Base-by-base conservation (phyloP, 305 asterid genomes). In the Rubia balearica region DNA sequence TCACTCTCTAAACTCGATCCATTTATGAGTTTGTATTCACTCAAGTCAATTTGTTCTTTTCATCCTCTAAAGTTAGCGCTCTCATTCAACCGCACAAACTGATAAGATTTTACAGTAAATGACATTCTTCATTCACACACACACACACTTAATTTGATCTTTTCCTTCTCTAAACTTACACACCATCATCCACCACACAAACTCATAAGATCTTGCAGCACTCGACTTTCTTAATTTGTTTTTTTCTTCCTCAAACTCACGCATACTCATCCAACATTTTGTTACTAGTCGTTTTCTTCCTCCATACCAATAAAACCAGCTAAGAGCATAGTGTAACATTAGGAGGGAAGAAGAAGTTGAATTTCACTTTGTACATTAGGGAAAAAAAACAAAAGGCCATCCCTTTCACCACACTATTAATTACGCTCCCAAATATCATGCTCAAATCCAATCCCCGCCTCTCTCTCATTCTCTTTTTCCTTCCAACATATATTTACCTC, bases 381-480 rank as follows among this genome's bases (percentile, higher is more conserved):
- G n/a, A 62, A 0, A 19, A 65, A 63, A 46, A 73, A 67, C 43
- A 77, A 66, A 78, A 71, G 43, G 76, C 80, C 84, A 70, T 83
- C 81, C 77, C 84, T 78, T 74, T 82, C 85, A 56, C 74, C 61
- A 38, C 72, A 64, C 72, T 17, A 76, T 69, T 53, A 77, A 56
- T 70, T 65, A 65, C 80, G 61, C 76, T 73, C 75, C 72, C 73
- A 63, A 78, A 79, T 70, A 67, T 41, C 68, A 70, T 67, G 75
- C 79, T 74, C 81, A 74, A 79, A 78, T 82, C 80, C 78, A 79
- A 79, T 75, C 76, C 86, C 89, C 85, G 78, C 87, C 84, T 78
- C 86, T 70, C 81, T 69, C 62, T 61, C 81, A 49, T 70, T 40
- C 27, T 46, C 10, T 24, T 24, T 24, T 24, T 22, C 5, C 71